Base-by-base conservation (phyloP, 2,329 filamentous ascomycete genomes). In the Arachnomyces sp. region DNA sequence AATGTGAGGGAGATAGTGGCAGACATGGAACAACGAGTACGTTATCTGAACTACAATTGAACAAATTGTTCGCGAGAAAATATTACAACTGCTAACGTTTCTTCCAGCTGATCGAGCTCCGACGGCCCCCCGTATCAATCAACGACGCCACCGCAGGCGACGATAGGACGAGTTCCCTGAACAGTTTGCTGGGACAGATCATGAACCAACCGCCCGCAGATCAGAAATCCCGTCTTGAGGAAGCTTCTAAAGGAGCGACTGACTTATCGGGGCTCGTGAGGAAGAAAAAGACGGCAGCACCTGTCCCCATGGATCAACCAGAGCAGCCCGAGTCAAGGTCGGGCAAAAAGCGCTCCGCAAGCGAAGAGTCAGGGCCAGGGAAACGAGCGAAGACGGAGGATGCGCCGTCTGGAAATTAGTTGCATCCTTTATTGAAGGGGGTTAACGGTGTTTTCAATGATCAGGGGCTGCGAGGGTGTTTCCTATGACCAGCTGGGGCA, bases 1-100 rank as follows among this genome's bases (percentile, higher is more conserved):
- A 77, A 81, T 41, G 75, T 79, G 15, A 74, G 73, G 49, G 72
- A 77, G 32, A 77, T 81, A 56, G 59, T 80, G 3, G 65, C 66
- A 15, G 78, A 81, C 38, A 79, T 82, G 69, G 66, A 77, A 50
- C 70, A 74, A 51, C 63, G 76, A 45, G 71, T 74, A 58, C 59
- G 64, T 55, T 37, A 16, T 40, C 2, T 36, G 9, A n/a, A 17
- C 9, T 15, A 29, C 28, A n/a, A n/a, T n/a, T n/a, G n/a, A 16
- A n/a, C 34, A 28, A 31, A n/a, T 35, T 31, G 28, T 34, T 40
- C 45, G 9, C 28, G 20, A 37, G n/a, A 9, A 6, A 11, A 18
- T 13, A n/a, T 7, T 34, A 5, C 52, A 42, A 47, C 40, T 31
- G 34, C 42, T 49, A 44, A 53, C 43, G 29, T 32, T 13, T 11